Percentiles rank a stretch among this genome's conserved stretches.
Evolutionary conservation across 345 rosid species (phyloP).

Genomic region (Balakata baccata): DNA sequence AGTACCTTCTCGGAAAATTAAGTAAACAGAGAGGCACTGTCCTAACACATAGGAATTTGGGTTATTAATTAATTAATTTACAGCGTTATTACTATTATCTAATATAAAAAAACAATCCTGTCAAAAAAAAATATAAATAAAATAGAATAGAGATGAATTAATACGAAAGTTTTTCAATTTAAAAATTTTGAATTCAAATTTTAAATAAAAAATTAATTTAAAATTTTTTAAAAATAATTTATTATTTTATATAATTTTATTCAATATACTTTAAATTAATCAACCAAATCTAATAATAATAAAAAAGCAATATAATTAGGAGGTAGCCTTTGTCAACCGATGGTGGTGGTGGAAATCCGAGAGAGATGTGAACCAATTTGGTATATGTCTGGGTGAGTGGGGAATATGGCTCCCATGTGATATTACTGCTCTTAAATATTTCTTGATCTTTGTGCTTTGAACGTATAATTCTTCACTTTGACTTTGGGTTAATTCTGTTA

Average conservation of each 20-base stretch:
- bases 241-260: too few relatives aligned
- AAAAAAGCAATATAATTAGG: too few relatives aligned
- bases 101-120: too few relatives aligned
- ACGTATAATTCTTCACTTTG: conserved; percentile 45
- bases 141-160: too few relatives aligned
- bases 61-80: neutral
- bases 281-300: too few relatives aligned
- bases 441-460: conserved; percentile 52
- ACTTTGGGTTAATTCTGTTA: conserved; percentile 27
- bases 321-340: neutral
- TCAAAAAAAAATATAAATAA: too few relatives aligned
- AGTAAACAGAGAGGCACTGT: conserved; percentile 14
- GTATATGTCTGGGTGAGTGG: neutral
- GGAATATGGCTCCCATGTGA: conserved; percentile 54
- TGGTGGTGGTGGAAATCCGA: conserved; percentile 10
- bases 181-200: too few relatives aligned
- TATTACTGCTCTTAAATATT: conserved; percentile 36
- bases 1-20: conserved; percentile 17
- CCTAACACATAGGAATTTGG: conserved; percentile 8
- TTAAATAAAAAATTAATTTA: too few relatives aligned
- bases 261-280: too few relatives aligned
- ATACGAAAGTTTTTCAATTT: too few relatives aligned
- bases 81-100: too few relatives aligned
- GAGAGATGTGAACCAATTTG: neutral
- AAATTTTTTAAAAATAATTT: too few relatives aligned